These are phyloP conservation scores for Aspergillus versicolor DNA, from an alignment of 2,329 filamentous ascomycete species.

Conservation along the genomic window DNA sequence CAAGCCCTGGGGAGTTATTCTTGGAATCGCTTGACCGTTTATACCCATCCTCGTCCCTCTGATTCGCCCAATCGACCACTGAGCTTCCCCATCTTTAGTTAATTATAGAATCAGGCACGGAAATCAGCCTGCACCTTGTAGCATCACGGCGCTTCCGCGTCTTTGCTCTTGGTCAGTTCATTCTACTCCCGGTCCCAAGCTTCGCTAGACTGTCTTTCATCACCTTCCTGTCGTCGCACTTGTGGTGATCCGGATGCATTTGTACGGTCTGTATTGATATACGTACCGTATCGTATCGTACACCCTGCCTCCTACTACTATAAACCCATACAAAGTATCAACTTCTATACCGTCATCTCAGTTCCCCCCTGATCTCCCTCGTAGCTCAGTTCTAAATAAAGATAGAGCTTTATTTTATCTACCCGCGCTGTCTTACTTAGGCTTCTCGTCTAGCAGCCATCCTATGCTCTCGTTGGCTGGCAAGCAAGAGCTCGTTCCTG, in stretches of 20 bases:
- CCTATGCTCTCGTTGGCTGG: too few species aligned
- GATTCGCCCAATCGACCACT: background rate
- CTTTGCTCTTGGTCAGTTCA: background rate
- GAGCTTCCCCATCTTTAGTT: background rate
- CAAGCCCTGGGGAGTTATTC: background rate
- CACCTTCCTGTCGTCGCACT: too few species aligned
- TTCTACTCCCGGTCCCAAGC: too few species aligned
- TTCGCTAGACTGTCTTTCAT: too few species aligned
- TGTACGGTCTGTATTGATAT: background rate
- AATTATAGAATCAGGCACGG: conserved; percentile 1
- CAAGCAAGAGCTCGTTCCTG: too few species aligned
- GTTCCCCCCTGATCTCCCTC: too few species aligned
- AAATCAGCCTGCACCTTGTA: background rate
- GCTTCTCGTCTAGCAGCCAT: too few species aligned
- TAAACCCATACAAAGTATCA: background rate
- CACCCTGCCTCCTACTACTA: background rate
- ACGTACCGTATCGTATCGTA: background rate
- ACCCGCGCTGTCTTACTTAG: too few species aligned
- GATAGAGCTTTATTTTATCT: too few species aligned
- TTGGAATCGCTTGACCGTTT: too few species aligned
- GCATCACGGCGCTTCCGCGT: conserved; percentile 1
- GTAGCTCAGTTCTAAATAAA: too few species aligned
- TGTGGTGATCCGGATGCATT: background rate
- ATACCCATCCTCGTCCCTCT: background rate
- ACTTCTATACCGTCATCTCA: background rate